Percentiles rank a stretch among this genome's conserved stretches.
These are phyloP conservation scores for Exophiala aquamarina DNA, from an alignment of 2,329 filamentous ascomycete genomes.

Conservation along the genomic window DNA sequence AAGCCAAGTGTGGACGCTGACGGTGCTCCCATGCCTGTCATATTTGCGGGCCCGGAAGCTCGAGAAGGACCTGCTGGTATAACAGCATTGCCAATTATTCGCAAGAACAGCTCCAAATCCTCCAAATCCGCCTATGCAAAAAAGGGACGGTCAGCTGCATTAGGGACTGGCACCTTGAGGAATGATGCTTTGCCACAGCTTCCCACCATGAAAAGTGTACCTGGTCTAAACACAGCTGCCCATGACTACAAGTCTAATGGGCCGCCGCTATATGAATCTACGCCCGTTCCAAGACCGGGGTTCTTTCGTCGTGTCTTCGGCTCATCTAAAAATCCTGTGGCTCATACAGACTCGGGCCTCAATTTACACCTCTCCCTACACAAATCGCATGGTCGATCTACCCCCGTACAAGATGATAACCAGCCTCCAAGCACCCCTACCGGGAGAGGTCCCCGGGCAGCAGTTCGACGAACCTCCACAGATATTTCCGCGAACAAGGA, in stretches of 20 bases:
- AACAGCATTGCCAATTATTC: slow-evolving; percentile 34
- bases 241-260: slow-evolving; percentile 47
- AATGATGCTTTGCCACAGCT: slow-evolving; percentile 25
- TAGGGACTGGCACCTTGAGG: slow-evolving; percentile 37
- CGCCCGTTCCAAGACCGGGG: slow-evolving; percentile 57
- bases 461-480: slow-evolving; percentile 30
- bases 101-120: slow-evolving; percentile 45
- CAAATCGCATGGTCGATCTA: slow-evolving; percentile 20
- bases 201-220: slow-evolving; percentile 17
- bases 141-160: slow-evolving; percentile 40
- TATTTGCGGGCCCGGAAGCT: slow-evolving; percentile 75
- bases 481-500: slow-evolving; percentile 34
- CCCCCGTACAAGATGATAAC: slow-evolving; percentile 27
- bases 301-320: slow-evolving; percentile 95
- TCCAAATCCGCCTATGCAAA: slow-evolving; percentile 37
- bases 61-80: slow-evolving; percentile 39
- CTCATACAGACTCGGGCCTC: slow-evolving; percentile 11
- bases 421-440: slow-evolving; percentile 16
- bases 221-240: slow-evolving; percentile 45
- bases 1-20: slow-evolving; percentile 48
- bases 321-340: slow-evolving; percentile 58
- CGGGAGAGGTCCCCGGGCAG: slow-evolving; percentile 29
- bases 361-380: slow-evolving; percentile 11
- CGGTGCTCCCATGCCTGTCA: slow-evolving; percentile 80
- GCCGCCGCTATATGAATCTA: slow-evolving; percentile 51